phyloP scores from a whole-genome alignment of 2,329 filamentous ascomycete genomes.

The Colletotrichum simmondsii region DNA sequence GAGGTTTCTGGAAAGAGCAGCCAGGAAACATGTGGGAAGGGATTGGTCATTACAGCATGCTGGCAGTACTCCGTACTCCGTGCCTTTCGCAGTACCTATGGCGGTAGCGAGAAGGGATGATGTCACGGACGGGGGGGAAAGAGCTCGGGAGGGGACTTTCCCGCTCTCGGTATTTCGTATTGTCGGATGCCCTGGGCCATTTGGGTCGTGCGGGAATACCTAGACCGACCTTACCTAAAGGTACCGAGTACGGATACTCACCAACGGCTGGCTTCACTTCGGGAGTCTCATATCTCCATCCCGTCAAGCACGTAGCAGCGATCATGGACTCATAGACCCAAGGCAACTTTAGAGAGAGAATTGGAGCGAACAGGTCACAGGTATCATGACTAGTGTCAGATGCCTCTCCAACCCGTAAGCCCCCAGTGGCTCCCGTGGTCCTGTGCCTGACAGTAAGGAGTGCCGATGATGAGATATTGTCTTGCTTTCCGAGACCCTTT shows the following conservation, averaged over 20 bases:
- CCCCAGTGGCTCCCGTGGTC: not conserved
- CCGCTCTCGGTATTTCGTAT: conserved; percentile 1
- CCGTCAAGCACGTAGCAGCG: not conserved
- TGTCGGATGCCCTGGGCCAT: not conserved
- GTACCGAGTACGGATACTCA: too few species aligned
- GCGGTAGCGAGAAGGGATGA: conserved; percentile 15
- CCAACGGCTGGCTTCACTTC: too few species aligned
- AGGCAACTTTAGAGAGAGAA: not conserved
- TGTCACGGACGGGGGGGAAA: conserved; percentile 20
- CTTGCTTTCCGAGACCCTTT: conserved; percentile 22
- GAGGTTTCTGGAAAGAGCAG: conserved; percentile 32
- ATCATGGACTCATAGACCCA: not conserved
- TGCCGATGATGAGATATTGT: conserved; percentile 31
- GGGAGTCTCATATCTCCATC: not conserved
- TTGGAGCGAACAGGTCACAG: not conserved
- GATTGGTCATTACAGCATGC: not conserved
- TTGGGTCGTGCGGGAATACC: not conserved
- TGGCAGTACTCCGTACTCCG: too few species aligned
- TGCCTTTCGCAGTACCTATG: too few species aligned
- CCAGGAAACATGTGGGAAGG: conserved; percentile 21
- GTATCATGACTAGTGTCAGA: conserved; percentile 33
- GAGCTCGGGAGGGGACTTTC: not conserved
- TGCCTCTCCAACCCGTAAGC: conserved; percentile 7
- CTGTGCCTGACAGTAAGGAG: conserved; percentile 12
- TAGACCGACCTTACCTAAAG: too few species aligned